Conservation (phyloP, 2,329 filamentous ascomycete genomes). For the Endothia cerciana region DNA sequence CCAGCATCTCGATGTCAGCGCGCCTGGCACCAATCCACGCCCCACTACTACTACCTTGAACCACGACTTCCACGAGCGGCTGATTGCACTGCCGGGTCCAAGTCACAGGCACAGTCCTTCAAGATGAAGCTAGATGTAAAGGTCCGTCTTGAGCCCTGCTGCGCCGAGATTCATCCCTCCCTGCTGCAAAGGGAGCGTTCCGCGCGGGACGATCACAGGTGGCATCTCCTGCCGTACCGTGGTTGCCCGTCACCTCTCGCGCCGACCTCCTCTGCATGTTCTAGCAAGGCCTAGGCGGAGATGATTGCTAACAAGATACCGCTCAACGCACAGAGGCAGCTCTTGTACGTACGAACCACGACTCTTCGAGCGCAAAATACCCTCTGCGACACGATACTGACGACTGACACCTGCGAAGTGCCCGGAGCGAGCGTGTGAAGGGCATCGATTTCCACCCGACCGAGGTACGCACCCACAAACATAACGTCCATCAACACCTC, state of each 20-base stretch:
- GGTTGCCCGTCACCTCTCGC: not conserved
- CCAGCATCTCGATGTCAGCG: constrained; percentile 21
- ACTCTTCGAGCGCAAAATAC: not conserved
- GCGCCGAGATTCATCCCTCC: not conserved
- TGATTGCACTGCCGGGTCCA: not conserved
- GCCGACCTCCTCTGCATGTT: not conserved
- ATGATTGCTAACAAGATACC: constrained; percentile 39
- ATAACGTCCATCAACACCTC: not conserved
- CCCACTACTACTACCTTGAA: constrained; percentile 23
- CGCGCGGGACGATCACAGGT: not conserved
- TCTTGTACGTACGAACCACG: constrained; percentile 50
- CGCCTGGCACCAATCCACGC: constrained; percentile 16
- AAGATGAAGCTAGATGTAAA: constrained; percentile 37
- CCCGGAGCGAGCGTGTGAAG: constrained; percentile 94
- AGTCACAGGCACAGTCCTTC: constrained; percentile 23
- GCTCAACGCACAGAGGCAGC: constrained; percentile 66
- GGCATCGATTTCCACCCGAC: constrained; percentile 96
- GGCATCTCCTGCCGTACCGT: not conserved
- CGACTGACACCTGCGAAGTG: constrained; percentile 40
- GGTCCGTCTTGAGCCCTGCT: constrained; percentile 19
- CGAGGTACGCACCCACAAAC: constrained; percentile 79
- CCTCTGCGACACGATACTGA: not conserved
- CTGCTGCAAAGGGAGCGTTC: not conserved
- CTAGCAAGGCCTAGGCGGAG: not conserved
- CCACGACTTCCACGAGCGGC: constrained; percentile 4